Base-by-base conservation (phyloP, 2,329 filamentous ascomycete genomes). In the Pseudocercospora musae region DNA sequence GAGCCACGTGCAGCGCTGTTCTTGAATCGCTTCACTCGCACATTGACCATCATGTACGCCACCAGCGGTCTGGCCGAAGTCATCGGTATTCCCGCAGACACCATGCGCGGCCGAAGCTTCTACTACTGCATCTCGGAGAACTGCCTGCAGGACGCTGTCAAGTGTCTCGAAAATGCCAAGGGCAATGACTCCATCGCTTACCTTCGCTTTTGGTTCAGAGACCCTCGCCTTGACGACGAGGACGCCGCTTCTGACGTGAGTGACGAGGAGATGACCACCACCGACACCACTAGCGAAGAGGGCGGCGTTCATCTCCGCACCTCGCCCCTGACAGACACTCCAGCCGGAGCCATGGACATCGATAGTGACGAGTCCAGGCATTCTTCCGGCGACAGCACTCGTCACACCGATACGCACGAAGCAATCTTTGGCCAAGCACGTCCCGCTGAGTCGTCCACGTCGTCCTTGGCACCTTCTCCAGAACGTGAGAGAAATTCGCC, bases 181-280 rank as follows among this genome's bases (percentile, higher is more conserved):
- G 89, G 89, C 27, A 96, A 96, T 70, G 91, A 96, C 74, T 96
- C 92, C 1, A 95, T 96, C 70, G 91, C 92, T 1, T 96, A 96
- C 71, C 81, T 96, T 62, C 89, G 92, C 18, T 96, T 96, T 74
- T 91, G 87, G 84, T 94, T 90, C 71, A 84, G 90, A 58, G 89
- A 95, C 72, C 91, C 91, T 18, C 82, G 88, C 29, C 79, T 83
- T 60, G 82, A 77, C 58, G 77, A 80, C 56, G 68, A 72, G 13
- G 57, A 67, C 9, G 59, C 72, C 4, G 69, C 71, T 4, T 70
- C 69, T 27, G 79, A 79, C 7, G 75, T 77, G 13, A 72, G 74
- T 27, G 75, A 74, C 62, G 74, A 82, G 69, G 73, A 81, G 29
- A 71, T 77, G 46, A 82, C 83, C 74, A 81, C 78, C 2, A 80